Conservation (phyloP, 2,329 filamentous ascomycete genomes). For the Epichloe uncinata region DNA sequence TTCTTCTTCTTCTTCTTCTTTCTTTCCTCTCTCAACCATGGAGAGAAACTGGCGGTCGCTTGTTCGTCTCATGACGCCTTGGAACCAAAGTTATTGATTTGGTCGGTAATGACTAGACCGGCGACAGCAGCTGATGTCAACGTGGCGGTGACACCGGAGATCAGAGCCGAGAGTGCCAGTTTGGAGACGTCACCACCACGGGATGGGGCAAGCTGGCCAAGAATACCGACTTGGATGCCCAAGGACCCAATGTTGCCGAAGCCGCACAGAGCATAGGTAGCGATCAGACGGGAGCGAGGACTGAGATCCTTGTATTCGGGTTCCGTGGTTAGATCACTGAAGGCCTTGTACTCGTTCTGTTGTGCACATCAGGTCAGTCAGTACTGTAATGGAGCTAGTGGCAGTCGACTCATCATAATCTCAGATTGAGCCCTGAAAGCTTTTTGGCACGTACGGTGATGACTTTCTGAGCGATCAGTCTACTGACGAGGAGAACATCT, state of each 20-base stretch:
- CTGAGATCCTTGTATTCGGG: constrained; percentile 50
- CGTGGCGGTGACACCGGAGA: constrained; percentile 67
- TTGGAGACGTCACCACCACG: constrained; percentile 62
- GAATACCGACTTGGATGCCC: constrained; percentile 79
- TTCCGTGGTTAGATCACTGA: constrained; percentile 40
- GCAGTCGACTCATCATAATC: no score
- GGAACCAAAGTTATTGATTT: constrained; percentile 13
- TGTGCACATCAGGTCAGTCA: no score
- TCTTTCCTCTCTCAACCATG: neutral
- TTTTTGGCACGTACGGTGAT: constrained; percentile 41
- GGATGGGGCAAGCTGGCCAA: constrained; percentile 65
- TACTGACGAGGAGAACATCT: constrained; percentile 57
- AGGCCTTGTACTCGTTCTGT: constrained; percentile 68
- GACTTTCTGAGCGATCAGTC: constrained; percentile 75
- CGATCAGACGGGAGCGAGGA: constrained; percentile 63
- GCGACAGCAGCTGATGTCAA: constrained; percentile 67
- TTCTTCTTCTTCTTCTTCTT: no score
- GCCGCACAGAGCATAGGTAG: constrained; percentile 72
- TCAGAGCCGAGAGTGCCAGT: constrained; percentile 62
- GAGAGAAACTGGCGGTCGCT: no score
- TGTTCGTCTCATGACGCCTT: constrained; percentile 10
- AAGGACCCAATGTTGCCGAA: constrained; percentile 81
- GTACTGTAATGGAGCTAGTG: no score
- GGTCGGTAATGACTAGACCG: constrained; percentile 55
- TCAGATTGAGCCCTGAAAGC: no score